Evolutionary conservation across 441 rosid species (phyloP).

Genomic region (Brassica balearica): DNA sequence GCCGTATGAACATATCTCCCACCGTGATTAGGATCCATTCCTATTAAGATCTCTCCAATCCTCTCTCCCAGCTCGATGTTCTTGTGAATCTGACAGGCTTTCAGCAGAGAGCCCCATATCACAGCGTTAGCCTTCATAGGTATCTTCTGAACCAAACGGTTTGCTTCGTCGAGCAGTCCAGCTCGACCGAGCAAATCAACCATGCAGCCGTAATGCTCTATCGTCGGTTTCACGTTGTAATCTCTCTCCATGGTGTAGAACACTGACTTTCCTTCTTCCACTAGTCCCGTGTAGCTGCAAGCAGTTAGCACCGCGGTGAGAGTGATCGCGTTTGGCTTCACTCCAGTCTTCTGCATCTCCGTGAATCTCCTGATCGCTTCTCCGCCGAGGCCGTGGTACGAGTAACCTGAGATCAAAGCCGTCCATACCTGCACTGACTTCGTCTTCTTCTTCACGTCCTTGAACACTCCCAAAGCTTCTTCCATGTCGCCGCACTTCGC

Average conservation of each 20-base stretch:
- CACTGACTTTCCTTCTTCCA: constrained; percentile 54
- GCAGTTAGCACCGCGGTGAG: constrained; percentile 65
- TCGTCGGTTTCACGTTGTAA: constrained; percentile 49
- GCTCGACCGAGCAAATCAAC: constrained; percentile 70
- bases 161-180: constrained; percentile 59
- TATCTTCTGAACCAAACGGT: constrained; percentile 51
- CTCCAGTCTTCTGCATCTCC: constrained; percentile 56
- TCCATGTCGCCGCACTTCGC: constrained; percentile 66
- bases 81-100: constrained; percentile 56
- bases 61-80: constrained; percentile 52
- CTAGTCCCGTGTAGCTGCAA: constrained; percentile 61
- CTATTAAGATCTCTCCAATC: constrained; percentile 50
- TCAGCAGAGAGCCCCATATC: constrained; percentile 65
- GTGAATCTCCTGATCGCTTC: constrained; percentile 53
- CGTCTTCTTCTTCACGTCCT: constrained; percentile 40
- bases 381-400: constrained; percentile 59
- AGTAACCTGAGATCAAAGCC: constrained; percentile 62
- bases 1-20: constrained; percentile 64
- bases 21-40: constrained; percentile 57
- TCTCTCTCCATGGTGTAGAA: constrained; percentile 54
- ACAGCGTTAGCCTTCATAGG: constrained; percentile 61
- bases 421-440: constrained; percentile 61
- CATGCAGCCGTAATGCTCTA: constrained; percentile 72
- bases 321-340: constrained; percentile 61
- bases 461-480: constrained; percentile 53